A percentile compares a stretch with the other conserved stretches of the same genome.
Conservation (phyloP, 2,329 filamentous ascomycete genomes). For the Myriosclerotinia curreyana region DNA sequence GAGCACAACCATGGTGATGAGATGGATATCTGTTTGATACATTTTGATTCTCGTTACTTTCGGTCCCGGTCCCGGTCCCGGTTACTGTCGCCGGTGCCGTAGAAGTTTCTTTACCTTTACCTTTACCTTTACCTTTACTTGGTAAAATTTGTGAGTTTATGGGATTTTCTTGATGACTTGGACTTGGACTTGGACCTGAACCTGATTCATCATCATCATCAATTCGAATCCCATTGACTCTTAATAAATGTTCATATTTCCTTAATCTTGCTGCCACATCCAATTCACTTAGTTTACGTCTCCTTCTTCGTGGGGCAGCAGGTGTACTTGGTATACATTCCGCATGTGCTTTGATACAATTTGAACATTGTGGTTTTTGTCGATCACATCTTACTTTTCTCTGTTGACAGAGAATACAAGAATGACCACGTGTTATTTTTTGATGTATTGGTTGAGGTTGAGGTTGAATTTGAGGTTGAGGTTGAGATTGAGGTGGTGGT, state of each 20-base stretch:
- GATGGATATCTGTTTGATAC: conserved; percentile 1
- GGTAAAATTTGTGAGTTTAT: not conserved
- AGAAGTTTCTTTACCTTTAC: not conserved
- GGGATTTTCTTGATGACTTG: not conserved
- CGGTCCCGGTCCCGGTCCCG: not conserved
- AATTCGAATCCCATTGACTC: conserved; percentile 33
- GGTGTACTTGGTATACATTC: conserved; percentile 36
- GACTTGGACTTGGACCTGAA: not conserved
- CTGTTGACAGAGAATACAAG: conserved; percentile 38
- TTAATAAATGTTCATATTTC: conserved; percentile 35
- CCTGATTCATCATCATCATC: conserved; percentile 26
- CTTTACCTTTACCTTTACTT: not conserved
- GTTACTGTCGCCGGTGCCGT: not conserved
- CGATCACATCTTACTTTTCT: conserved; percentile 38
- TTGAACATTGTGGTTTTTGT: conserved; percentile 36
- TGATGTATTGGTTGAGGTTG: conserved; percentile 1
- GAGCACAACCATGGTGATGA: not conserved
- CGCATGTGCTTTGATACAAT: conserved; percentile 36
- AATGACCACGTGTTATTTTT: conserved; percentile 33
- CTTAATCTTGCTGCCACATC: conserved; percentile 33
- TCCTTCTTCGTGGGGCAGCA: conserved; percentile 31
- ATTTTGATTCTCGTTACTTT: not conserved
- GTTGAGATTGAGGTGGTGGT: not conserved
- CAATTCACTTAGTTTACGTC: conserved; percentile 33
- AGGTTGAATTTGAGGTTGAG: conserved; percentile 1